These are phyloP conservation scores for Cicer pinnatifidum DNA, from an alignment of 306 rosid genomes.

Conservation along the genomic window DNA sequence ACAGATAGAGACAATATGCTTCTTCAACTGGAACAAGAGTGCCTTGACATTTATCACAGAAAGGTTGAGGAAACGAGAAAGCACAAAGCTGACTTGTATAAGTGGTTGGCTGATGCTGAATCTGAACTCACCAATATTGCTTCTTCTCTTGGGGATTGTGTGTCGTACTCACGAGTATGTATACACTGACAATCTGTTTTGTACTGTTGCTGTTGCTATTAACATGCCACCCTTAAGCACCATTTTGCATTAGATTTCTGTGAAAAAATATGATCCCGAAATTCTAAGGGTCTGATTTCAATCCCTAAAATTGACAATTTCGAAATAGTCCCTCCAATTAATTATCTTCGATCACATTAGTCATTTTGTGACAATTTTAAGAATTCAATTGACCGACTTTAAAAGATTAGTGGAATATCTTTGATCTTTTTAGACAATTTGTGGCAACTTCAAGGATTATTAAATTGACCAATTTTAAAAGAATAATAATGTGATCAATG, in stretches of 20 bases:
- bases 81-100: slow-evolving; percentile 69
- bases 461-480: background rate
- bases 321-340: background rate
- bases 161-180: slow-evolving; percentile 59
- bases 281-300: background rate
- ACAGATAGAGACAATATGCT: slow-evolving; percentile 80
- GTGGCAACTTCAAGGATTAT: background rate
- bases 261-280: background rate
- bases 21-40: slow-evolving; percentile 88
- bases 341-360: background rate
- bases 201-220: background rate
- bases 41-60: slow-evolving; percentile 78
- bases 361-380: background rate
- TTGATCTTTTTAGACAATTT: background rate
- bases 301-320: background rate
- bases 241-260: background rate
- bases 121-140: slow-evolving; percentile 56
- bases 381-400: background rate
- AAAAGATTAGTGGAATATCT: background rate
- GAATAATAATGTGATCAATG: background rate
- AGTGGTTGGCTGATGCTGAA: slow-evolving; percentile 67
- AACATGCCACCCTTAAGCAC: background rate
- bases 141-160: slow-evolving; percentile 69
- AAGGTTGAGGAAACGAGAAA: slow-evolving; percentile 81
- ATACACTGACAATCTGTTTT: background rate